A percentile compares a stretch with the other conserved stretches of the same genome.
These are phyloP conservation scores for Encephalitozoon hellem DNA, from an alignment of 371 early-diverging fungal genomes.

Conservation along the genomic window DNA sequence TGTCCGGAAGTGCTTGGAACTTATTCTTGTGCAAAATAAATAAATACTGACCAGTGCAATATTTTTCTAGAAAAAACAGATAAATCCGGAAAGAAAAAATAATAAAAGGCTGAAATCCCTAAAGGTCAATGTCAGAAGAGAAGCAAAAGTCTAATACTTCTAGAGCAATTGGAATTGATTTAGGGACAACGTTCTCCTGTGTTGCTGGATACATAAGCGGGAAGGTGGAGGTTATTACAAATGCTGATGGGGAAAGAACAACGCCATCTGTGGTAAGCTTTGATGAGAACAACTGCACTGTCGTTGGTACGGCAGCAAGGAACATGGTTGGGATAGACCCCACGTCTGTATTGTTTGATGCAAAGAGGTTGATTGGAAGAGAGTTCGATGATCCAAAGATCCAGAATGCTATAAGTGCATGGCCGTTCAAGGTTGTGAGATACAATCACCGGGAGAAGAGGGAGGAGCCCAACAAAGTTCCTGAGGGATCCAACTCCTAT, in stretches of 20 bases:
- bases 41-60: neutral
- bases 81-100: slow-evolving; percentile 13
- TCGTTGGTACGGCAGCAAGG: slow-evolving; percentile 86
- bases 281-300: slow-evolving; percentile 68
- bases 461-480: slow-evolving; percentile 34
- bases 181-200: slow-evolving; percentile 98
- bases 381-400: slow-evolving; percentile 62
- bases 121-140: neutral
- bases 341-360: slow-evolving; percentile 79
- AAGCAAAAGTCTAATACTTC: slow-evolving; percentile 42
- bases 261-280: slow-evolving; percentile 84
- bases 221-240: slow-evolving; percentile 66
- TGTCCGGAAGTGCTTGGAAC: neutral
- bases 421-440: slow-evolving; percentile 58
- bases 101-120: neutral
- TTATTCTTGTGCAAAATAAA: neutral
- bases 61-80: slow-evolving; percentile 11
- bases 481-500: slow-evolving; percentile 19
- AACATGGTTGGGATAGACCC: slow-evolving; percentile 79
- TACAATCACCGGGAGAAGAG: slow-evolving; percentile 21
- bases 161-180: slow-evolving; percentile 64
- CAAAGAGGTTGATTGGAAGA: slow-evolving; percentile 81
- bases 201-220: slow-evolving; percentile 89
- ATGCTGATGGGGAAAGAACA: slow-evolving; percentile 87
- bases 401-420: slow-evolving; percentile 53